A percentile compares a stretch with the other conserved stretches of the same genome.
Evolutionary conservation across 163 green algal species (phyloP).

Genomic region (Prototheca wickerhamii): DNA sequence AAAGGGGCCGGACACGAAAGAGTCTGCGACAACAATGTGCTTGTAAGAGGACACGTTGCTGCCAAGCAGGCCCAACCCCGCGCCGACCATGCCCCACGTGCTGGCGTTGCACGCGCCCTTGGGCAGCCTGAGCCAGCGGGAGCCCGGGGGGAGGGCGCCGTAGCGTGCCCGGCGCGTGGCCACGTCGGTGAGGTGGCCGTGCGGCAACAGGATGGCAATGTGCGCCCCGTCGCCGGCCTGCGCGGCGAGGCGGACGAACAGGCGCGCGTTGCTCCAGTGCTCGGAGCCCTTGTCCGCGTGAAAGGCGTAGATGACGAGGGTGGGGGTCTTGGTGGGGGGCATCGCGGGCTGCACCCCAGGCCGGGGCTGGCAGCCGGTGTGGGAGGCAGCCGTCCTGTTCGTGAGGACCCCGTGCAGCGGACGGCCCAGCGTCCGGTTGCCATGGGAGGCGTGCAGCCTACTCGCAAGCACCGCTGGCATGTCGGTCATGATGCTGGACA

Average conservation of each 20-base stretch:
- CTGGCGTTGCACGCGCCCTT: constrained; percentile 2
- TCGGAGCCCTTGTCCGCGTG: constrained; percentile 10
- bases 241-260: constrained; percentile 10
- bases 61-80: constrained; percentile 1
- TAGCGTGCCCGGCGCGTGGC: constrained; percentile 1
- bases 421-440: no score
- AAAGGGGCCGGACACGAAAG: constrained; percentile 8
- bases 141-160: background rate
- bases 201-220: constrained; percentile 10
- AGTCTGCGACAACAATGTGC: constrained; percentile 21
- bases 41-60: background rate
- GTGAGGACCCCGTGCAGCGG: no score
- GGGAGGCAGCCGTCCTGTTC: background rate
- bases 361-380: background rate
- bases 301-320: constrained; percentile 19
- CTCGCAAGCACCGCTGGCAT: no score
- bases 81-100: constrained; percentile 16
- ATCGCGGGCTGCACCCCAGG: background rate
- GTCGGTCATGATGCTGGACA: no score
- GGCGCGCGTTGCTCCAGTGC: constrained; percentile 1
- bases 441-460: no score
- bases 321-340: background rate
- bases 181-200: background rate
- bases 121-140: background rate
- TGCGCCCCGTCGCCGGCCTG: constrained; percentile 1